Evolutionary conservation across 2,329 filamentous ascomycete genomes (phyloP).

Genomic region (Fonsecaea multimorphosa): DNA sequence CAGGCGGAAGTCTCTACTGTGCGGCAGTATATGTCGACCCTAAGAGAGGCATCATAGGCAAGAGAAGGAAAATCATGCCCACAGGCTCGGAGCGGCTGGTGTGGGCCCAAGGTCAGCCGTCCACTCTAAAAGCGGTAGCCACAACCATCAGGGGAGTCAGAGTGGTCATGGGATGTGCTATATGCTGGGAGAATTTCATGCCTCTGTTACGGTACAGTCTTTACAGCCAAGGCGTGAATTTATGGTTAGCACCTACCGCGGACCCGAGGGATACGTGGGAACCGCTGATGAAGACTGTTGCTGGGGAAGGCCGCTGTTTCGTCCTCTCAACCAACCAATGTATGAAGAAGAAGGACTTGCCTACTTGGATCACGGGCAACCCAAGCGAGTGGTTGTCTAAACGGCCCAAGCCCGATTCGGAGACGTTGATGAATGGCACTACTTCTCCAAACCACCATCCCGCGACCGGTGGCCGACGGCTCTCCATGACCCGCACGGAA

Average conservation of each 20-base stretch:
- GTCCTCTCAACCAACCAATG: conserved; percentile 88
- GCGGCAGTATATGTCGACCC: conserved; percentile 83
- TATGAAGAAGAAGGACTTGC: conserved; percentile 64
- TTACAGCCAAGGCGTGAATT: conserved; percentile 88
- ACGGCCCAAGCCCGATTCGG: not conserved
- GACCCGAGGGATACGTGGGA: conserved; percentile 85
- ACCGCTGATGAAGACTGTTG: conserved; percentile 79
- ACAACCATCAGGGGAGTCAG: conserved; percentile 79
- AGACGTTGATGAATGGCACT: conserved; percentile 20
- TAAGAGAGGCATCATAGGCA: conserved; percentile 72
- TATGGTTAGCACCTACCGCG: conserved; percentile 89
- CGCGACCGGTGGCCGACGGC: conserved; percentile 32
- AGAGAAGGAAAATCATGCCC: conserved; percentile 92
- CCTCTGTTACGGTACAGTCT: conserved; percentile 81
- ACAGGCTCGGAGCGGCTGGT: conserved; percentile 82
- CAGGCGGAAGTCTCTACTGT: conserved; percentile 85
- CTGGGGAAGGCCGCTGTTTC: conserved; percentile 80
- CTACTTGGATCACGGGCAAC: conserved; percentile 59
- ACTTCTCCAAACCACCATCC: conserved; percentile 6
- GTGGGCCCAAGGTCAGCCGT: conserved; percentile 84
- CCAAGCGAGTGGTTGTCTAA: conserved; percentile 16
- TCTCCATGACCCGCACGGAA: conserved; percentile 44
- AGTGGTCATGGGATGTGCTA: conserved; percentile 81
- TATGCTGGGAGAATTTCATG: conserved; percentile 99
- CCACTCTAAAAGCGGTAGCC: conserved; percentile 77